Conservation (phyloP, 768 basidiomycete genomes). For the Ramaria sp. region DNA sequence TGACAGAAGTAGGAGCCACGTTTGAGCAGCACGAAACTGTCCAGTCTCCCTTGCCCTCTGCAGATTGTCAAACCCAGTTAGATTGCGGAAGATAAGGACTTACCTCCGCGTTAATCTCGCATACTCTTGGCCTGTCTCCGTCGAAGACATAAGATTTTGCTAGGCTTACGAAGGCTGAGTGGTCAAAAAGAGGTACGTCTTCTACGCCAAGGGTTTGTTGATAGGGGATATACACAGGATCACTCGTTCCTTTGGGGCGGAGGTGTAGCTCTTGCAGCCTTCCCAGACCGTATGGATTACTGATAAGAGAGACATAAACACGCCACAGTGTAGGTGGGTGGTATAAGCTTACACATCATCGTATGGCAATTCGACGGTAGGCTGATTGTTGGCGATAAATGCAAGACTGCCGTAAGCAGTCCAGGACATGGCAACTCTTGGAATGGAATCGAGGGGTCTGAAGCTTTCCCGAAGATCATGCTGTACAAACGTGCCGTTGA, state of each 20-base stretch:
- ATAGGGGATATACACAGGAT: conserved; percentile 36
- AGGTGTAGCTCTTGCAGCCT: conserved; percentile 1
- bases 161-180: conserved; percentile 44
- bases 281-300: conserved; percentile 17
- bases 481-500: conserved; percentile 70
- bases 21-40: conserved; percentile 45
- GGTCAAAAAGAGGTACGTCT: conserved; percentile 22
- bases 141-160: conserved; percentile 54
- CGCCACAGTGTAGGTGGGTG: conserved; percentile 17
- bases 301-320: not conserved
- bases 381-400: conserved; percentile 50
- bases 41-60: conserved; percentile 17
- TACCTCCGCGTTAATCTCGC: conserved; percentile 52
- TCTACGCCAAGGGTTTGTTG: conserved; percentile 48
- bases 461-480: conserved; percentile 57
- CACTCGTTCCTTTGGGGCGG: conserved; percentile 45
- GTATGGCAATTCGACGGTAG: conserved; percentile 59
- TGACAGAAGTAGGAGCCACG: conserved; percentile 56
- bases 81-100: too few species aligned
- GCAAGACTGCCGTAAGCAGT: conserved; percentile 49
- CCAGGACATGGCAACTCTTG: conserved; percentile 58
- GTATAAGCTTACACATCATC: conserved; percentile 62
- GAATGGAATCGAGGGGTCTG: conserved; percentile 57
- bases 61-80: too few species aligned
- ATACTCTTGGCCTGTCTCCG: conserved; percentile 34